Evolutionary conservation across 306 rosid genomes (phyloP).

Genomic region (Purshia tridentata): DNA sequence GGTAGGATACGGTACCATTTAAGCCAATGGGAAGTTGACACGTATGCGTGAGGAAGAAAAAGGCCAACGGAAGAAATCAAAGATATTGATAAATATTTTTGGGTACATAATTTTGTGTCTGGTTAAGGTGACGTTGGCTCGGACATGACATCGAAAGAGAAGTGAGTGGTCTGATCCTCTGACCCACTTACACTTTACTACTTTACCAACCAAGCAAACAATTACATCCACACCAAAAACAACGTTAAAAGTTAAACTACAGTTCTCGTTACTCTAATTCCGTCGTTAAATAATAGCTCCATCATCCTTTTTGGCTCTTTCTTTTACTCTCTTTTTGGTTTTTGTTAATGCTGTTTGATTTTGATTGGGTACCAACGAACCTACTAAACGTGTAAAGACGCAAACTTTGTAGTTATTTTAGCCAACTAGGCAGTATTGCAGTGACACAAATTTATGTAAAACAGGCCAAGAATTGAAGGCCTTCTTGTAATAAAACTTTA

Average conservation of each 20-base stretch:
- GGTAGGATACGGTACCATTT: slow-evolving; percentile 33
- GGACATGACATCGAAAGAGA: slow-evolving; percentile 37
- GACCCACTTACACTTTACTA: neutral
- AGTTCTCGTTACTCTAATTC: neutral
- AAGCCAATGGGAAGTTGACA: slow-evolving; percentile 21
- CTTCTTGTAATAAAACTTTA: too few species aligned
- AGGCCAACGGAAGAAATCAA: neutral
- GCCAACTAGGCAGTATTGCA: too few species aligned
- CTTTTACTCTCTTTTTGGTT: too few species aligned
- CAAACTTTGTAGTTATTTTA: too few species aligned
- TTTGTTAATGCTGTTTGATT: too few species aligned
- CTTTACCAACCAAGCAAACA: neutral
- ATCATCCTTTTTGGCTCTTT: too few species aligned
- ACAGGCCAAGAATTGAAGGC: too few species aligned
- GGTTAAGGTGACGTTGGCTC: slow-evolving; percentile 59
- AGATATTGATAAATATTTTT: slow-evolving; percentile 37
- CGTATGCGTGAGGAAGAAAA: neutral
- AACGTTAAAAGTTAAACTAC: neutral
- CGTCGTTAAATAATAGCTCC: too few species aligned
- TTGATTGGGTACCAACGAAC: too few species aligned
- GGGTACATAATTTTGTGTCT: slow-evolving; percentile 34
- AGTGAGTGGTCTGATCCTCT: slow-evolving; percentile 39
- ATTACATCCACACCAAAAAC: neutral
- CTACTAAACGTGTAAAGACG: too few species aligned
- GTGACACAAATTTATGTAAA: too few species aligned